phyloP scores from a whole-genome alignment of 768 basidiomycete species.

The Gloeophyllum trabeum region DNA sequence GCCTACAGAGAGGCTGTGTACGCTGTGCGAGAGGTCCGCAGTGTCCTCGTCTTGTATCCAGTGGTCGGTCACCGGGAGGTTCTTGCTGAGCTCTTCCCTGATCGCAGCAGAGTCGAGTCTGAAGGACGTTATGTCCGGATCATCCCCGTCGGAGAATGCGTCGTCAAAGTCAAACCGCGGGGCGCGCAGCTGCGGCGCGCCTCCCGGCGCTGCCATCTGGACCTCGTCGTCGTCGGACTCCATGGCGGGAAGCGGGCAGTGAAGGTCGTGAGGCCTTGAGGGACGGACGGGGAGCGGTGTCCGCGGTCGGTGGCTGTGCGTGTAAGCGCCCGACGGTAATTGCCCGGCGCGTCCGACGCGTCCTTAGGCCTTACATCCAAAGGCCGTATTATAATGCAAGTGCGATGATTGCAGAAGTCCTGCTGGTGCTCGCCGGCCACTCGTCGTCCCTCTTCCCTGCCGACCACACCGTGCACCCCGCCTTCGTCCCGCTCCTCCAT shows the following conservation, averaged over 20 bases:
- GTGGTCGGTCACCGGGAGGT: too few species aligned
- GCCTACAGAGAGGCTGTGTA: slow-evolving; percentile 4
- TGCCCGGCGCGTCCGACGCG: too few species aligned
- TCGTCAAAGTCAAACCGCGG: slow-evolving; percentile 49
- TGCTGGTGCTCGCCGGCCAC: slow-evolving; percentile 82
- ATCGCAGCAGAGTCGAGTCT: slow-evolving; percentile 53
- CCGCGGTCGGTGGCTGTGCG: too few species aligned
- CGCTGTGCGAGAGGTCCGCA: neutral
- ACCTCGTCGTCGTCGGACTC: too few species aligned
- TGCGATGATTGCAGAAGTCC: slow-evolving; percentile 78
- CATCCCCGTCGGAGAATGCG: slow-evolving; percentile 53
- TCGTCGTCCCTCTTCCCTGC: slow-evolving; percentile 70
- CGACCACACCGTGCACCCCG: slow-evolving; percentile 47
- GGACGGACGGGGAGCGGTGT: too few species aligned
- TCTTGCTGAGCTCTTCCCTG: slow-evolving; percentile 48
- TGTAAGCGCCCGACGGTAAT: too few species aligned
- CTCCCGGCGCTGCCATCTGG: too few species aligned
- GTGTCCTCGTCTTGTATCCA: neutral
- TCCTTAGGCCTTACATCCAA: too few species aligned
- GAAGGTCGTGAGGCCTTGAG: too few species aligned
- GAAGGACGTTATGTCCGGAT: slow-evolving; percentile 28
- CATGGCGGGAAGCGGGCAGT: too few species aligned
- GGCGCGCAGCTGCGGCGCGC: too few species aligned
- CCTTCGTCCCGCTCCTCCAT: slow-evolving; percentile 65
- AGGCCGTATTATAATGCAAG: too few species aligned